Conservation (phyloP, 1,284 basidiomycete genomes). For the Pisolithus thermaeus region DNA sequence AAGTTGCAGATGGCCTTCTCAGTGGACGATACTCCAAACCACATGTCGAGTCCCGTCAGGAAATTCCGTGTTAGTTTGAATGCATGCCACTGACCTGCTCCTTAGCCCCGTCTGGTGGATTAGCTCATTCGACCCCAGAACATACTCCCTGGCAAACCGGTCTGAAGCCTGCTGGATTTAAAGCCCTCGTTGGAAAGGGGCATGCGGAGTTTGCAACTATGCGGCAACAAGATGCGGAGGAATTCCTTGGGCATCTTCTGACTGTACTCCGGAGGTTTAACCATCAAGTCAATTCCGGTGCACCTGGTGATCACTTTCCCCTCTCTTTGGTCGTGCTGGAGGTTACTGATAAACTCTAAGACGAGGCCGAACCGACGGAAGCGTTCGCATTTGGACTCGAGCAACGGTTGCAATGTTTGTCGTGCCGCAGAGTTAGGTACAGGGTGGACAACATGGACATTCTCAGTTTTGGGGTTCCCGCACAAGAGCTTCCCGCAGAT, state of each 20-base stretch:
- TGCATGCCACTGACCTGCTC: slow-evolving; percentile 5
- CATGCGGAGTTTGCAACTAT: slow-evolving; percentile 96
- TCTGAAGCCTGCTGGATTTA: slow-evolving; percentile 81
- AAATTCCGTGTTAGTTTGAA: not conserved
- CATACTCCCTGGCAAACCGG: slow-evolving; percentile 73
- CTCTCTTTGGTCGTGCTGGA: not conserved
- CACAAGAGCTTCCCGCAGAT: slow-evolving; percentile 18
- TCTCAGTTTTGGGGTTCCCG: slow-evolving; percentile 78
- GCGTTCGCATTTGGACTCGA: slow-evolving; percentile 82
- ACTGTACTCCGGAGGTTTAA: slow-evolving; percentile 63
- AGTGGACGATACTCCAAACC: slow-evolving; percentile 84
- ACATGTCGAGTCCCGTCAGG: slow-evolving; percentile 17
- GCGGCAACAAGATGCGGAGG: slow-evolving; percentile 96
- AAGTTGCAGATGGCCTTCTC: slow-evolving; percentile 88
- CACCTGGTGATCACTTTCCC: slow-evolving; percentile 27
- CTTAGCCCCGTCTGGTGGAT: slow-evolving; percentile 22
- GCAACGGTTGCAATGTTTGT: slow-evolving; percentile 78
- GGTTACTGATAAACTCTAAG: slow-evolving; percentile 7
- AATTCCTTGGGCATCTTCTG: slow-evolving; percentile 86
- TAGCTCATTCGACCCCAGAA: slow-evolving; percentile 40
- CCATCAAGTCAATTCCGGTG: slow-evolving; percentile 43
- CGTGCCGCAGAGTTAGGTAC: slow-evolving; percentile 86
- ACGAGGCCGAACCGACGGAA: slow-evolving; percentile 58
- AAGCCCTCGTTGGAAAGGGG: slow-evolving; percentile 85
- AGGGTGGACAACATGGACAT: slow-evolving; percentile 75